Evolutionary conservation across 148 eudicot species (phyloP).

Genomic region (Heliamphora exappendiculata): DNA sequence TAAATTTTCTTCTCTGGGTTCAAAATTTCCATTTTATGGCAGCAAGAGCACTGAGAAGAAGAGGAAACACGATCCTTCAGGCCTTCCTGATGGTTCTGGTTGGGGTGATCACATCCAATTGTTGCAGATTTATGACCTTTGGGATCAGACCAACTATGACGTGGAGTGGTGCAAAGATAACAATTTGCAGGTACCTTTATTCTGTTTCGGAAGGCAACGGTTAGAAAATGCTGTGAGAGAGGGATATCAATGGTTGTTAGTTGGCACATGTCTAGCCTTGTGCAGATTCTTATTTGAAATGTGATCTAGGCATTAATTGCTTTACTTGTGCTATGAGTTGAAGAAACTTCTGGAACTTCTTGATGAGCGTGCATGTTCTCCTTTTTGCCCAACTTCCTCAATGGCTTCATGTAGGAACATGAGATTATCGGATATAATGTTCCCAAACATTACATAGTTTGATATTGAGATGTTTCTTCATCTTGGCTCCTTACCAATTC

Average conservation of each 20-base stretch:
- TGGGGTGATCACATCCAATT: constrained; percentile 92
- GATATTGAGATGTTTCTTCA: not conserved
- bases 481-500: not conserved
- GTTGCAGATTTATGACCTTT: constrained; percentile 77
- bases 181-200: constrained; percentile 62
- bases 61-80: constrained; percentile 60
- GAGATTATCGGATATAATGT: not conserved
- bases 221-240: not conserved
- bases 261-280: not conserved
- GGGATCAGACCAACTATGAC: constrained; percentile 67
- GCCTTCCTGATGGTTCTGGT: constrained; percentile 90
- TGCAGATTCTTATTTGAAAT: not conserved
- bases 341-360: constrained; percentile 3
- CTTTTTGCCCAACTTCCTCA: not conserved
- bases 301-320: not conserved
- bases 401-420: not conserved
- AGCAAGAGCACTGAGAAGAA: constrained; percentile 76
- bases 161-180: constrained; percentile 84
- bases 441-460: not conserved
- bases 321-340: not conserved
- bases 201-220: not conserved
- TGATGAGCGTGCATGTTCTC: not conserved
- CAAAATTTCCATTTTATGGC: constrained; percentile 2
- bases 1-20: not conserved
- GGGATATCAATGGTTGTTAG: not conserved